phyloP scores from a whole-genome alignment of 1,284 basidiomycete genomes.

The Leccinum subfulvum region DNA sequence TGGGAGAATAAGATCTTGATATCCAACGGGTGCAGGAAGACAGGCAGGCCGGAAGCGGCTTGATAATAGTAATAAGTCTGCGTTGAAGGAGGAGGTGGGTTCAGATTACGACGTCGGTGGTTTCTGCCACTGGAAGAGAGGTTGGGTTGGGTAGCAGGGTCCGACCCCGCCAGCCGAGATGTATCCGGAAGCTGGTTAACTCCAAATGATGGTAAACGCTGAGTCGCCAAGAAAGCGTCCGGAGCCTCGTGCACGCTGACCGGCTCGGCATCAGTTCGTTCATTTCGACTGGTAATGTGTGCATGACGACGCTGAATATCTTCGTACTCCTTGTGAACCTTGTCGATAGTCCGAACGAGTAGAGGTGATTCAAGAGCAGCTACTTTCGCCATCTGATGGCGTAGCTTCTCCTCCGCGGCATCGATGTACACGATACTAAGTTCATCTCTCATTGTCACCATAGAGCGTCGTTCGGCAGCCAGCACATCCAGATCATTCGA shows the following conservation, averaged over 20 bases:
- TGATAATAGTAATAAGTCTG: constrained; percentile 96
- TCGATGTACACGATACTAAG: constrained; percentile 81
- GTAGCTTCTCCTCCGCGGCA: constrained; percentile 73
- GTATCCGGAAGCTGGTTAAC: constrained; percentile 13
- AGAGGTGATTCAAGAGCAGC: constrained; percentile 65
- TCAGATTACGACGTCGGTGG: constrained; percentile 68
- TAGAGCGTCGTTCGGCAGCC: constrained; percentile 60
- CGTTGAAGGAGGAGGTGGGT: constrained; percentile 77
- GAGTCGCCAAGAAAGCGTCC: constrained; percentile 51
- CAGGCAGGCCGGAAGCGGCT: constrained; percentile 85
- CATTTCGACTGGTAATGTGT: constrained; percentile 39
- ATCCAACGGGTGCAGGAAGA: constrained; percentile 95
- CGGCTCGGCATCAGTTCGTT: constrained; percentile 34
- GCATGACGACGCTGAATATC: constrained; percentile 49
- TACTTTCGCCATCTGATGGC: constrained; percentile 77
- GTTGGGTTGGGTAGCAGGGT: constrained; percentile 16
- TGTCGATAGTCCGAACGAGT: constrained; percentile 58
- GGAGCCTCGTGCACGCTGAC: constrained; percentile 38
- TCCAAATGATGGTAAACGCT: constrained; percentile 18
- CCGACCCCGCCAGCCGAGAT: constrained; percentile 24
- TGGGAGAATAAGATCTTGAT: constrained; percentile 90
- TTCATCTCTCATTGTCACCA: constrained; percentile 68
- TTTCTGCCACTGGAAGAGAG: constrained; percentile 33
- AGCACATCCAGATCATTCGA: constrained; percentile 76
- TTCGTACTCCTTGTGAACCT: constrained; percentile 56